Evolutionary conservation across 2,329 filamentous ascomycete genomes (phyloP).

Genomic region (Chrysosporium keratinophilum): DNA sequence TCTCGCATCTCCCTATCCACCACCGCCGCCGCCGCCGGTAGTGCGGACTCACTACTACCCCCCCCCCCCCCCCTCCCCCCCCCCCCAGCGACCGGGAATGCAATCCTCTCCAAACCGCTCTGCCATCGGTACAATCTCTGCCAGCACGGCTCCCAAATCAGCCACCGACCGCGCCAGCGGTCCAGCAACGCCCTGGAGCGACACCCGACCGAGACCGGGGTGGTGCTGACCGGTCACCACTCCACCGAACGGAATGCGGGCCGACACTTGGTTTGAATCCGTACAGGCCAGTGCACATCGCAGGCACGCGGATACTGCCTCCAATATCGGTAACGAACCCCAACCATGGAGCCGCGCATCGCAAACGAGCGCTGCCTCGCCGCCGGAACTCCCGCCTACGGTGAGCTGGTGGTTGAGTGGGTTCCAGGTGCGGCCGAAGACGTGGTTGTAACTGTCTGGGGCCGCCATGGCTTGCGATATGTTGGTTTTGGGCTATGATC

Average conservation of each 20-base stretch:
- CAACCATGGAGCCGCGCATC: conserved; percentile 42
- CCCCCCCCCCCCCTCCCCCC: too few relatives aligned
- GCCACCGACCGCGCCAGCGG: conserved; percentile 31
- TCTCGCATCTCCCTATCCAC: conserved; percentile 18
- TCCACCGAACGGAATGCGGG: too few relatives aligned
- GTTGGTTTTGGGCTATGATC: conserved; percentile 46
- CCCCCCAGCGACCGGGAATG: conserved; percentile 34
- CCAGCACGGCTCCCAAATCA: conserved; percentile 41
- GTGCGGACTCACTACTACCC: too few relatives aligned
- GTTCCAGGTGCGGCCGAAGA: conserved; percentile 49
- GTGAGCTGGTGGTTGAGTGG: conserved; percentile 46
- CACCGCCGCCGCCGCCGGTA: too few relatives aligned
- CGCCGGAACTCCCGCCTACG: conserved; percentile 49
- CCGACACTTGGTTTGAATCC: conserved; percentile 40
- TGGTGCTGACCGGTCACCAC: too few relatives aligned
- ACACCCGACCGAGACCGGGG: too few relatives aligned
- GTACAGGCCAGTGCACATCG: conserved; percentile 49
- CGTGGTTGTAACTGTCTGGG: conserved; percentile 53
- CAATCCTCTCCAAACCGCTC: conserved; percentile 43
- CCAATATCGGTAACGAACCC: conserved; percentile 48
- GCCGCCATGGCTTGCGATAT: conserved; percentile 24
- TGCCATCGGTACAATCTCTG: conserved; percentile 41
- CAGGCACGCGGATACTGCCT: conserved; percentile 48
- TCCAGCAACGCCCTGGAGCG: conserved; percentile 38
- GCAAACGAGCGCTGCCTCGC: conserved; percentile 48